Base-by-base conservation (phyloP, 2,329 filamentous ascomycete genomes). In the Trichoderma cornu-damae region DNA sequence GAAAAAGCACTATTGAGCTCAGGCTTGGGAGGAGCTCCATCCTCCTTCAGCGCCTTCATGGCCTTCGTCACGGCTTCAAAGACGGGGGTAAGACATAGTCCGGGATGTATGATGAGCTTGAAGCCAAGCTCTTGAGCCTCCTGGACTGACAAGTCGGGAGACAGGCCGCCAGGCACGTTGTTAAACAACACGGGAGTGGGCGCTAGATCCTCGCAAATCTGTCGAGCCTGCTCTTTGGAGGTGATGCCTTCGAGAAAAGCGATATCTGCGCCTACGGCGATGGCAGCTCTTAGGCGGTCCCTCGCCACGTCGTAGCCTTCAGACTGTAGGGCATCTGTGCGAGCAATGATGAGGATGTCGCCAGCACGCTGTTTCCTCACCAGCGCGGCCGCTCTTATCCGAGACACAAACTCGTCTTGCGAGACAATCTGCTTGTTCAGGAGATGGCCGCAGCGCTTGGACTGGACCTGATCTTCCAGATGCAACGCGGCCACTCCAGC, bases 401-500 rank as follows among this genome's bases (percentile, higher is more conserved):
- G 75, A n/a, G 73, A 68, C n/a, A 76, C 66, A 62, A 77, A 86
- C 18, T 77, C 76, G 1, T 78, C 75, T 0, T 67, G 60, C 1
- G 71, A 65, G 7, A 87, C 84, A 11, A 87, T 70, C 57, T 81
- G 74, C 68, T 88, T 88, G 54, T 82, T 82, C 0, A 70, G 68
- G 1, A 88, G 73, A 65, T 88, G 85, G 0, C 85, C 85, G 66
- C 84, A 88, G 8, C 84, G 79, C 71, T 88, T 88, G 43, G 77
- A 80, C 42, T 78, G 72, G 16, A 86, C 75, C 70, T 87, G 83
- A 68, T 86, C 83, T 67, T 86, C 83, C 57, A 86, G 77, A 64
- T 86, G 82, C 18, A 85, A 69, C 0, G 73, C 83, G 1, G 83
- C 82, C 3, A 86, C 78, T 12, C 82, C 82, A 4, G 77, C 73